Evolutionary conservation across 768 basidiomycete genomes (phyloP).

Genomic region (Leccinellum rugosiceps): DNA sequence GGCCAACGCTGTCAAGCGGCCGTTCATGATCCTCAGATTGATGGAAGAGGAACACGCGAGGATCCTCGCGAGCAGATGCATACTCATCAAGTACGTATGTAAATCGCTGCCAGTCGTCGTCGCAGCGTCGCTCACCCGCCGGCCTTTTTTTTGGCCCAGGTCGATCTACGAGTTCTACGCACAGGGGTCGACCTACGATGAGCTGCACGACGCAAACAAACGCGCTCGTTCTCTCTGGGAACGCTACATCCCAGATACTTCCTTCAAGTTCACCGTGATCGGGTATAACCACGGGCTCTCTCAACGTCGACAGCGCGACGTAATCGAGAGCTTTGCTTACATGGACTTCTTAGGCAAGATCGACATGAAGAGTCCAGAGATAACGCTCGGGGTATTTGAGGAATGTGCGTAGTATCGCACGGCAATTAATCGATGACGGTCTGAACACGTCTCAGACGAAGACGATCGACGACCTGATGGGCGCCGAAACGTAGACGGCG

Average conservation of each 20-base stretch:
- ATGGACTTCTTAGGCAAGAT: constrained; percentile 83
- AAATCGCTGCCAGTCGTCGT: too few species aligned
- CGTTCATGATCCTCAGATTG: constrained; percentile 73
- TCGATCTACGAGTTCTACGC: constrained; percentile 78
- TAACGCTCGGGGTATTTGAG: constrained; percentile 74
- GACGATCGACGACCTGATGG: constrained; percentile 46
- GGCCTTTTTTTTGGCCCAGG: constrained; percentile 38
- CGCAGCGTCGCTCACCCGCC: neutral
- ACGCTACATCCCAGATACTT: constrained; percentile 57
- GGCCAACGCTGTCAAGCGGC: constrained; percentile 48
- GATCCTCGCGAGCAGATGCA: constrained; percentile 71
- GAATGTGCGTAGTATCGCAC: constrained; percentile 64
- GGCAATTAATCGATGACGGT: neutral
- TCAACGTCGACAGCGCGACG: constrained; percentile 55
- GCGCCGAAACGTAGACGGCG: constrained; percentile 59
- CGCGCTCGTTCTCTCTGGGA: constrained; percentile 49
- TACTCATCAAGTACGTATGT: constrained; percentile 71
- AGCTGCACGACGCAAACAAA: constrained; percentile 58
- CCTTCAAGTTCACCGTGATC: constrained; percentile 78
- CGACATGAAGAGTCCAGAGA: constrained; percentile 75
- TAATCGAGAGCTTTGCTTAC: constrained; percentile 80
- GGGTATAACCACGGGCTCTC: constrained; percentile 75
- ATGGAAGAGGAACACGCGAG: constrained; percentile 70
- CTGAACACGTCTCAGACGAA: constrained; percentile 39
- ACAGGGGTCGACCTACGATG: constrained; percentile 63